Percentiles rank a stretch among this genome's conserved stretches.
phyloP scores from a whole-genome alignment of 495 filamentous ascomycete species.

The Bryoglossum gracile region DNA sequence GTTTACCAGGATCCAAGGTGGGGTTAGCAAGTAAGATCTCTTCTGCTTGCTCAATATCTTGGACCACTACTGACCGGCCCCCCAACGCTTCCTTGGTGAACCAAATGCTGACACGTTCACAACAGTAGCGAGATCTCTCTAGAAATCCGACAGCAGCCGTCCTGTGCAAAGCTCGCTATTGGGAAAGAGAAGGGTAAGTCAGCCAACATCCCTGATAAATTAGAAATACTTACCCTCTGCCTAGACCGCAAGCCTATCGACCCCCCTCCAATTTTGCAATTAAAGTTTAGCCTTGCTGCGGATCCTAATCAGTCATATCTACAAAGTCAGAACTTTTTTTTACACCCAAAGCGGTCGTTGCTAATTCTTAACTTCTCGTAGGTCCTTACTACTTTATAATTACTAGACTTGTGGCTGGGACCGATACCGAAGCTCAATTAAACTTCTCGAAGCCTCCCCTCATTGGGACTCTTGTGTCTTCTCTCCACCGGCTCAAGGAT shows the following conservation, averaged over 20 bases:
- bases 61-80: too few relatives aligned
- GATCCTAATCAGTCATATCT: slow-evolving; percentile 76
- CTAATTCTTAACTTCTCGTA: slow-evolving; percentile 21
- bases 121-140: slow-evolving; percentile 51
- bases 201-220: neutral
- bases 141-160: slow-evolving; percentile 59
- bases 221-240: slow-evolving; percentile 13
- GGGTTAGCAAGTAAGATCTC: neutral
- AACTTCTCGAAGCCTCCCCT: too few relatives aligned
- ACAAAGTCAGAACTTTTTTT: slow-evolving; percentile 36
- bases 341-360: neutral
- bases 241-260: slow-evolving; percentile 91
- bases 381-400: slow-evolving; percentile 84
- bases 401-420: too few relatives aligned
- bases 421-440: too few relatives aligned
- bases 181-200: slow-evolving; percentile 62
- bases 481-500: slow-evolving; percentile 88
- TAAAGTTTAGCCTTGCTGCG: slow-evolving; percentile 59
- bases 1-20: slow-evolving; percentile 6
- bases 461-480: slow-evolving; percentile 80
- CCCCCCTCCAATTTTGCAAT: slow-evolving; percentile 86
- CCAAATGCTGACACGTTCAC: too few relatives aligned
- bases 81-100: too few relatives aligned
- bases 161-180: slow-evolving; percentile 58
- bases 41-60: too few relatives aligned